A percentile compares a stretch with the other conserved stretches of the same genome.
Evolutionary conservation across 306 rosid species (phyloP).

Genomic region (Elaeagnus macrophylla): DNA sequence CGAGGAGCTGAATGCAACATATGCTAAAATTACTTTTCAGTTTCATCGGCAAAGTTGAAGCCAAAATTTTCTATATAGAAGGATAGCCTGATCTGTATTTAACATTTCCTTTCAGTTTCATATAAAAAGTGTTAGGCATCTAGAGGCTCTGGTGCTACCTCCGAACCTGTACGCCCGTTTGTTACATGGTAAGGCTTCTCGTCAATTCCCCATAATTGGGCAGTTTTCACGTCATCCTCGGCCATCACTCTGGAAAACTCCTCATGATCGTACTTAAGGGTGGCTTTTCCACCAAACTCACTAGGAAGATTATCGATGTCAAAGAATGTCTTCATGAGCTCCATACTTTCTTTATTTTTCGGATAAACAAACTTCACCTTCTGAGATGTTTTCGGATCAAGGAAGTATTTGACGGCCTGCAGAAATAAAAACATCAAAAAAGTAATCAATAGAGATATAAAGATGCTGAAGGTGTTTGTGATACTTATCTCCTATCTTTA

Average conservation of each 20-base stretch:
- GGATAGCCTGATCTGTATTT: neutral
- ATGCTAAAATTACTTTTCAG: too few relatives aligned
- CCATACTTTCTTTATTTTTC: constrained; percentile 58
- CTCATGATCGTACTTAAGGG: constrained; percentile 62
- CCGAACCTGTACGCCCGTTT: constrained; percentile 36
- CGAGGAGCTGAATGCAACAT: too few relatives aligned
- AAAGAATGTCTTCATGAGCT: constrained; percentile 72
- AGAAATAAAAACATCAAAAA: constrained; percentile 9
- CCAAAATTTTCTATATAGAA: neutral
- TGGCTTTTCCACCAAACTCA: constrained; percentile 79
- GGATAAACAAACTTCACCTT: constrained; percentile 83
- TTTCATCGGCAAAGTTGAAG: too few relatives aligned
- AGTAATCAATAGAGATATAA: constrained; percentile 6
- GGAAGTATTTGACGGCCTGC: constrained; percentile 66
- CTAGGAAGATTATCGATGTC: constrained; percentile 72
- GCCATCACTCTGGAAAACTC: constrained; percentile 75
- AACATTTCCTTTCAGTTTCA: neutral
- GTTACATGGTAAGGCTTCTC: constrained; percentile 28
- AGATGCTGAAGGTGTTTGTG: neutral
- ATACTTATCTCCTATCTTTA: too few relatives aligned
- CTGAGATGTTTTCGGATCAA: constrained; percentile 68
- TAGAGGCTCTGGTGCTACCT: constrained; percentile 38
- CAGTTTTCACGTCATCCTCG: constrained; percentile 67
- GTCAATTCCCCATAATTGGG: constrained; percentile 68
- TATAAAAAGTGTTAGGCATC: neutral